Conservation (phyloP, 2,329 filamentous ascomycete species). For the Blumeriella jaapii region DNA sequence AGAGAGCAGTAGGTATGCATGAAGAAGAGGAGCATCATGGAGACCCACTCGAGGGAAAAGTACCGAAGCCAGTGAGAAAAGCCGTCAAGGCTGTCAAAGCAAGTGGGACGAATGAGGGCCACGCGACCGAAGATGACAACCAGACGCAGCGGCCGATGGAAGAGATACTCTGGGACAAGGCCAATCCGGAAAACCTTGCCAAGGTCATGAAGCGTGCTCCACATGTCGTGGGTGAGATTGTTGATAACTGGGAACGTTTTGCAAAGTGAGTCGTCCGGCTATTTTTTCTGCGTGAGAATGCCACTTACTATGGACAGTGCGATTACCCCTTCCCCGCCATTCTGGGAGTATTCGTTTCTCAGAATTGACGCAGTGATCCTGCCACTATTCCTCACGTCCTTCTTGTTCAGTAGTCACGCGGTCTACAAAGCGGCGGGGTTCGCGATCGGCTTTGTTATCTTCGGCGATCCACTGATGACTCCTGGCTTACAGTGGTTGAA, state of each 20-base stretch:
- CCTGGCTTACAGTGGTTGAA: conserved; percentile 48
- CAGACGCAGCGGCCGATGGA: conserved; percentile 16
- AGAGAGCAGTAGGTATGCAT: conserved; percentile 14
- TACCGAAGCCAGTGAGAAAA: conserved; percentile 11
- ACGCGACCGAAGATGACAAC: conserved; percentile 10
- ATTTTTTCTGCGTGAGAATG: not conserved
- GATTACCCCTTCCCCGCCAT: conserved; percentile 34
- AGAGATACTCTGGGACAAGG: conserved; percentile 13
- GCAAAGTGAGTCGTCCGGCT: conserved; percentile 31
- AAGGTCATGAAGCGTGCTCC: conserved; percentile 5
- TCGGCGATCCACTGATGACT: conserved; percentile 63
- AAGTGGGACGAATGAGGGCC: conserved; percentile 1
- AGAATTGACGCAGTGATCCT: conserved; percentile 41
- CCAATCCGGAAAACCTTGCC: conserved; percentile 9
- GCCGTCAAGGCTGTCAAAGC: conserved; percentile 11
- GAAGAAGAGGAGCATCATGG: conserved; percentile 10
- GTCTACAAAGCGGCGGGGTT: conserved; percentile 57
- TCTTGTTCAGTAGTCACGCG: conserved; percentile 45
- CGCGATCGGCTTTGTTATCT: conserved; percentile 59
- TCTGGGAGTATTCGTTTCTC: conserved; percentile 41
- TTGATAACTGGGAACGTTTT: conserved; percentile 41
- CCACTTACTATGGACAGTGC: conserved; percentile 2
- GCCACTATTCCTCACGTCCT: conserved; percentile 40
- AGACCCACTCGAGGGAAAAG: conserved; percentile 13
- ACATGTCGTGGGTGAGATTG: conserved; percentile 35